A percentile compares a stretch with the other conserved stretches of the same genome.
These are phyloP conservation scores for Rhododendron ferrugineum DNA, from an alignment of 148 eudicot genomes.

Conservation along the genomic window DNA sequence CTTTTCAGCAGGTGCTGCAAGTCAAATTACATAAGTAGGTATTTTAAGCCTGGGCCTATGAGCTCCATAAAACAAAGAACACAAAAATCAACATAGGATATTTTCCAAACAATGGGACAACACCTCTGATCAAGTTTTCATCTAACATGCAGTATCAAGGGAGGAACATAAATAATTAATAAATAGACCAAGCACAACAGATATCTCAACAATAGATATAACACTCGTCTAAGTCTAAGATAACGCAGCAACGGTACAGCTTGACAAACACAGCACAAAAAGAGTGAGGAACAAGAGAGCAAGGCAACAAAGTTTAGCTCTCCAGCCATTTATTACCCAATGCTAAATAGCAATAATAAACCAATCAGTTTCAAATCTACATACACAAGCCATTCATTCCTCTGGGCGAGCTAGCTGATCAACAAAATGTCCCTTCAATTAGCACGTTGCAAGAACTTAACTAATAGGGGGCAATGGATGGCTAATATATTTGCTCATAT, in stretches of 20 bases:
- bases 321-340: background rate
- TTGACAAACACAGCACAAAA: background rate
- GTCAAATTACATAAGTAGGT: background rate
- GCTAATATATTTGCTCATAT: background rate
- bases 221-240: background rate
- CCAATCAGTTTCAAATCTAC: background rate
- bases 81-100: background rate
- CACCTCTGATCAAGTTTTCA: background rate
- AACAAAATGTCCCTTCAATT: background rate
- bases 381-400: background rate
- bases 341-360: background rate
- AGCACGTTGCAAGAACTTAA: background rate
- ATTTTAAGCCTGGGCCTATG: background rate
- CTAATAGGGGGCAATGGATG: background rate
- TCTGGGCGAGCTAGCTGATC: background rate
- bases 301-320: background rate
- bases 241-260: background rate
- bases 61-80: background rate
- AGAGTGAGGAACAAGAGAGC: background rate
- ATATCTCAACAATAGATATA: background rate
- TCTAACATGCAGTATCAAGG: background rate
- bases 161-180: background rate
- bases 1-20: constrained; percentile 74
- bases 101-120: background rate
- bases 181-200: background rate